Percentiles rank a stretch among this genome's conserved stretches.
phyloP scores from a whole-genome alignment of 2,329 filamentous ascomycete genomes.

The Colletotrichum destructivum region DNA sequence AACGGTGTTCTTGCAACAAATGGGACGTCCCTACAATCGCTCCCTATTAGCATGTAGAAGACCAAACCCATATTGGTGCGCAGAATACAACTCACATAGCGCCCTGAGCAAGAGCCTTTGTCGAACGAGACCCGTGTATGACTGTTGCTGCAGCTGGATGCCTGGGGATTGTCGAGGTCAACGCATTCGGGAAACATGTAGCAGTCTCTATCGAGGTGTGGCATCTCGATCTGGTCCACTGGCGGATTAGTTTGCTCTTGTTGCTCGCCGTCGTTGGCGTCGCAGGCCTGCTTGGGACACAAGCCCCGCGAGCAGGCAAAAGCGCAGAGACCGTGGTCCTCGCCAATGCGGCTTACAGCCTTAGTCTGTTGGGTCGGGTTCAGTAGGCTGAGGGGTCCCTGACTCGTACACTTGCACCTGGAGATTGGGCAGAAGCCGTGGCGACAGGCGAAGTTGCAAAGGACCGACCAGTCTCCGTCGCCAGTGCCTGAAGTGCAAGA shows the following conservation, averaged over 20 bases:
- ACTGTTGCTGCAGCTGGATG: neutral
- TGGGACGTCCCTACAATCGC: neutral
- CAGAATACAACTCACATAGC: neutral
- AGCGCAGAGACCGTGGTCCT: constrained; percentile 4
- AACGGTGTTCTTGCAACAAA: neutral
- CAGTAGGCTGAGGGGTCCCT: neutral
- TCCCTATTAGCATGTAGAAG: neutral
- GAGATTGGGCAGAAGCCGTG: constrained; percentile 51
- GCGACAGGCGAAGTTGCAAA: constrained; percentile 52
- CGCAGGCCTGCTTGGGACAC: constrained; percentile 4
- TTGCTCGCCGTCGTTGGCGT: neutral
- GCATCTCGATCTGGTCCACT: neutral
- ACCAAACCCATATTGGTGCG: neutral
- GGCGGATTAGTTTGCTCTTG: neutral
- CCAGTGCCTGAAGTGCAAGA: constrained; percentile 22
- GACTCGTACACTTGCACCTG: constrained; percentile 50
- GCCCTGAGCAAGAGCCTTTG: neutral
- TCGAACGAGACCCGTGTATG: neutral
- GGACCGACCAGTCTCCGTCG: constrained; percentile 48
- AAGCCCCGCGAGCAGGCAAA: constrained; percentile 8
- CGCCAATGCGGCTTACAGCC: neutral
- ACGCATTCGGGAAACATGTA: neutral
- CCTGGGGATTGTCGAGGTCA: neutral
- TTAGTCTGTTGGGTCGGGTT: neutral
- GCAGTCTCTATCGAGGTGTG: neutral